phyloP scores from a whole-genome alignment of 2,329 filamentous ascomycete genomes.

The Xenosphaeropsis pyriputrescens region DNA sequence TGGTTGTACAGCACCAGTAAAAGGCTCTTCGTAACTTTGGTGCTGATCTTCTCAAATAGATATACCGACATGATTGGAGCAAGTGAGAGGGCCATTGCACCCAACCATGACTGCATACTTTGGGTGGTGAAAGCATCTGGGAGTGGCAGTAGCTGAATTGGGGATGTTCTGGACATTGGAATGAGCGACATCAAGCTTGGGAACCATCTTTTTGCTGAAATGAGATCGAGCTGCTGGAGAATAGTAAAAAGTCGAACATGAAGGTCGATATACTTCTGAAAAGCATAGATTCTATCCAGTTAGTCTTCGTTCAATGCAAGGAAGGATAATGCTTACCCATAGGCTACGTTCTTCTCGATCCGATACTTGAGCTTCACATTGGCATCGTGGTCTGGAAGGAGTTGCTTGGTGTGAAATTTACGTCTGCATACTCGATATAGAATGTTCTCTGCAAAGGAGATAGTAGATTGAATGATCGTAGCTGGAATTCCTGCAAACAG shows the following conservation, averaged over 20 bases:
- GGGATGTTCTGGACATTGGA: slow-evolving; percentile 14
- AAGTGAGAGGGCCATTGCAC: slow-evolving; percentile 6
- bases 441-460: too few species aligned
- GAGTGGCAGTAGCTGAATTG: slow-evolving; percentile 8
- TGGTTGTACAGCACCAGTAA: not conserved
- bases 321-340: too few species aligned
- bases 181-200: slow-evolving; percentile 13
- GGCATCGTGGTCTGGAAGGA: too few species aligned
- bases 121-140: slow-evolving; percentile 1
- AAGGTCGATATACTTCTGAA: slow-evolving; percentile 9
- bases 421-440: too few species aligned
- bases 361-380: too few species aligned
- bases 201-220: slow-evolving; percentile 8
- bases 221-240: slow-evolving; percentile 16
- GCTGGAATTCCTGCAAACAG: slow-evolving; percentile 15
- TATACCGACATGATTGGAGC: slow-evolving; percentile 10
- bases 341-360: too few species aligned
- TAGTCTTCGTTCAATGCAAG: slow-evolving; percentile 1
- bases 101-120: slow-evolving; percentile 6
- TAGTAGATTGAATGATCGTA: slow-evolving; percentile 4
- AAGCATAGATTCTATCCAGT: slow-evolving; percentile 11
- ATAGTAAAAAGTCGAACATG: slow-evolving; percentile 17
- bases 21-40: not conserved
- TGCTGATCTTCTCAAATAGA: not conserved
- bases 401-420: too few species aligned